Evolutionary conservation across 371 early-diverging fungal species (phyloP).

Genomic region (Zopfochytrium polystomum): DNA sequence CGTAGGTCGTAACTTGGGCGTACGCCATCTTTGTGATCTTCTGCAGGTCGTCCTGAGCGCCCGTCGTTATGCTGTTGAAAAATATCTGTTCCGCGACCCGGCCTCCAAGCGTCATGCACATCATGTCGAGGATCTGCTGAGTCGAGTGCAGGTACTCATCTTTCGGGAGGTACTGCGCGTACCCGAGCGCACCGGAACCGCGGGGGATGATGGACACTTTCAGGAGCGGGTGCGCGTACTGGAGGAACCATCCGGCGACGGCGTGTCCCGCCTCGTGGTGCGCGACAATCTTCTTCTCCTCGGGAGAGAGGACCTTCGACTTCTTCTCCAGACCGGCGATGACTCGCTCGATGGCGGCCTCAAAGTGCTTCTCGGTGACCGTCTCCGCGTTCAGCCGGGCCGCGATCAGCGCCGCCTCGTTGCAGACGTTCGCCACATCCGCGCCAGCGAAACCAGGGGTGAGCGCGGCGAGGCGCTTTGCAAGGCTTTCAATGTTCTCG

Average conservation of each 20-base stretch:
- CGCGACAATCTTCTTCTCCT: constrained; percentile 98
- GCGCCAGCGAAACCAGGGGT: constrained; percentile 98
- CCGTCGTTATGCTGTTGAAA: constrained; percentile 86
- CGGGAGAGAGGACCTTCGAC: constrained; percentile 89
- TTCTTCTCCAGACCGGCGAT: constrained; percentile 98
- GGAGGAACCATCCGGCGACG: constrained; percentile 96
- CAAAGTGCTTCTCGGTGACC: constrained; percentile 88
- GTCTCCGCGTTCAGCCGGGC: constrained; percentile 76
- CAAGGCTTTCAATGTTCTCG: constrained; percentile 73
- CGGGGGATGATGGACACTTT: constrained; percentile 98
- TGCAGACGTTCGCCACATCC: constrained; percentile 97
- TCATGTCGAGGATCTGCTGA: constrained; percentile 88
- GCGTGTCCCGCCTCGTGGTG: constrained; percentile 99
- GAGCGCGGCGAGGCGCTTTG: constrained; percentile 83
- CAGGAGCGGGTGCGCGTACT: constrained; percentile 92
- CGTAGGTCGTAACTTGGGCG: constrained; percentile 88
- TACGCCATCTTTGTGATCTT: constrained; percentile 98
- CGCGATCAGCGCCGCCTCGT: constrained; percentile 98
- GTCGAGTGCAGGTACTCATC: constrained; percentile 94
- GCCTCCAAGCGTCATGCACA: constrained; percentile 96
- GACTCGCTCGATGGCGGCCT: constrained; percentile 96
- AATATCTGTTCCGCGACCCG: constrained; percentile 94
- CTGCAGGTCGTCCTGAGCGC: constrained; percentile 90
- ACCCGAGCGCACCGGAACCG: constrained; percentile 92
- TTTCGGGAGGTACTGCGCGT: constrained; percentile 97